A percentile compares a stretch with the other conserved stretches of the same genome.
Evolutionary conservation across 2,329 filamentous ascomycete species (phyloP).

Genomic region (Massarina eburnea): DNA sequence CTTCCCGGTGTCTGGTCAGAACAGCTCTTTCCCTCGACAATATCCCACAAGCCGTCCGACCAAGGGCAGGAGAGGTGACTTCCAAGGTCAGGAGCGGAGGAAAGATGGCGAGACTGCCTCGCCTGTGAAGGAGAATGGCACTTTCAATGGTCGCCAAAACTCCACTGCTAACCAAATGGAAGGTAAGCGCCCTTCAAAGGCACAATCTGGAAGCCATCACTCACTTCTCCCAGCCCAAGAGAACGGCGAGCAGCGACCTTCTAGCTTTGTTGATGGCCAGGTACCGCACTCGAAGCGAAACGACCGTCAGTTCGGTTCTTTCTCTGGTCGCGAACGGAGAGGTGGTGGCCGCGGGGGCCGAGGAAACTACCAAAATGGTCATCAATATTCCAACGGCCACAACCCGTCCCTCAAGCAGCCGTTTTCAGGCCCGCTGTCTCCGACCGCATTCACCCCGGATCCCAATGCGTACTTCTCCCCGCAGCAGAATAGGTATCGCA

Average conservation of each 20-base stretch:
- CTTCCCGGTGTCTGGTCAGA: conserved; percentile 22
- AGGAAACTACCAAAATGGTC: conserved; percentile 35
- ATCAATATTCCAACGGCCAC: conserved; percentile 46
- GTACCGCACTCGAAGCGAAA: conserved; percentile 29
- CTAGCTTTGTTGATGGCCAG: conserved; percentile 30
- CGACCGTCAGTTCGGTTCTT: conserved; percentile 39
- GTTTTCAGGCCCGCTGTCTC: conserved; percentile 41
- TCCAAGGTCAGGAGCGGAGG: conserved; percentile 30
- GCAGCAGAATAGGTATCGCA: conserved; percentile 48
- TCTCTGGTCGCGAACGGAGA: conserved; percentile 49
- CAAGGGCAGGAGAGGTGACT: conserved; percentile 37
- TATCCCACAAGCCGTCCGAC: conserved; percentile 28
- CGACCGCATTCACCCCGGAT: conserved; percentile 39
- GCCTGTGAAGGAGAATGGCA: conserved; percentile 32
- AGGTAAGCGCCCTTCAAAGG: conserved; percentile 11
- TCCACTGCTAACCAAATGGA: conserved; percentile 40
- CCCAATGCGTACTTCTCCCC: conserved; percentile 36
- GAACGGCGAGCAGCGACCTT: conserved; percentile 34
- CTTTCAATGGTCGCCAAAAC: conserved; percentile 31
- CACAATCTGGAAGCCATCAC: neutral
- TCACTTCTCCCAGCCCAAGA: conserved; percentile 11
- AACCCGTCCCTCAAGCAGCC: conserved; percentile 33
- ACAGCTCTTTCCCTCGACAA: conserved; percentile 31
- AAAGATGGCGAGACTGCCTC: conserved; percentile 33
- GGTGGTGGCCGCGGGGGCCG: conserved; percentile 52